Evolutionary conservation across 2,329 filamentous ascomycete genomes (phyloP), one percentile per base, ranked within the genome.

Genomic region (Curvularia hawaiiensis): DNA sequence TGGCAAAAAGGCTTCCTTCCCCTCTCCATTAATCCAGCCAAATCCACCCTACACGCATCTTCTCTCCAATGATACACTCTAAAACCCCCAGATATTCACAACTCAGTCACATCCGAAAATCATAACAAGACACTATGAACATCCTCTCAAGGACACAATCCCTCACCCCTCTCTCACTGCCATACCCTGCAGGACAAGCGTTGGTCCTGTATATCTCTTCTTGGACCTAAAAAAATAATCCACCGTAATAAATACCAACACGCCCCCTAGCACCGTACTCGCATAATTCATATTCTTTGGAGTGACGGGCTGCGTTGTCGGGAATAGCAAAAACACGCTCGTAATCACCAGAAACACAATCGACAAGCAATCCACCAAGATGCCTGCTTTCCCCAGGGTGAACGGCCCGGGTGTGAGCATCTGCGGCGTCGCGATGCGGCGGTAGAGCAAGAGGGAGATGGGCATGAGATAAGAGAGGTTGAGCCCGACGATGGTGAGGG

Each of bases 261-360:
- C 46, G 0, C 46, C 39, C 20, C 52, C 52, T 10, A 55, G 40
- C 14, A 55, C 52, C 28, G 49, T 61, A 55, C 46, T 48, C 2
- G 52, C 52, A 12, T 55, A 70, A 39, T 68, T 70, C 66, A 70
- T 70, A 12, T 58, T 66, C 12, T 53, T 47, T 0, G 56, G 30
- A 20, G 58, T 59, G 5, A 68, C 63, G 1, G 63, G 64, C 22
- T 67, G 48, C 9, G 54, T 54, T 3, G 62, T 53, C 1, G 67
- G 67, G 57, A 65, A 68, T 41, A 61, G 66, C 45, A 59, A 61
- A 35, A 68, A 70, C 41, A 70, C 67, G 28, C 63, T 55, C 2
- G 67, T 47, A 5, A 66, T 50, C 2, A 64, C 33, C n/a, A 56
- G 54, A 53, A 60, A 70, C 3, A 52, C 14, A 28, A 63, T 53